Percentiles rank a stretch among this genome's conserved stretches.
phyloP scores from a whole-genome alignment of 1,284 basidiomycete genomes.

The Hemileia vastatrix region DNA sequence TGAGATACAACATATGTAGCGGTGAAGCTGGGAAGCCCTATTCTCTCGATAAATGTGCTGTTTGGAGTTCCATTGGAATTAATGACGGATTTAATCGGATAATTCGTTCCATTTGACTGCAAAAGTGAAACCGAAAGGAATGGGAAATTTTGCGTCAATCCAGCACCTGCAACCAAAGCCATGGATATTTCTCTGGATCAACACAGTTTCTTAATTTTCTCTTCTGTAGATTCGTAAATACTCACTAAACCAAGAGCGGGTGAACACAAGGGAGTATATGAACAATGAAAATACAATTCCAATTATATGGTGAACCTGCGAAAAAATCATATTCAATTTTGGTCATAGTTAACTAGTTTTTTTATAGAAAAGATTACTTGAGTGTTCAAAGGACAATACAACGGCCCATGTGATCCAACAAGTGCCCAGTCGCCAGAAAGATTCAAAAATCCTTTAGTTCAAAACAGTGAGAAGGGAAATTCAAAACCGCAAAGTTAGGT shows the following conservation, averaged over 20 bases:
- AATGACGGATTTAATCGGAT: conserved; percentile 17
- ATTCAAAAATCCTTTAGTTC: background rate
- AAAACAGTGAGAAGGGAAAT: too few relatives aligned
- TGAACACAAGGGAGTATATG: conserved; percentile 15
- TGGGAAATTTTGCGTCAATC: conserved; percentile 16
- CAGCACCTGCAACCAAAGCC: background rate
- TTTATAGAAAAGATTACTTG: too few relatives aligned
- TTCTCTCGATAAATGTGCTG: background rate
- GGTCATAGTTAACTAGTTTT: too few relatives aligned
- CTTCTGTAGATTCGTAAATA: background rate
- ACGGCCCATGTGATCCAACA: background rate
- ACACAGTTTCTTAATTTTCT: background rate
- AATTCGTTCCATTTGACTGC: background rate
- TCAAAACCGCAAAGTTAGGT: too few relatives aligned
- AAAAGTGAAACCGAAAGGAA: conserved; percentile 19
- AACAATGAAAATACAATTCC: conserved; percentile 15
- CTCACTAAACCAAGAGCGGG: conserved; percentile 23
- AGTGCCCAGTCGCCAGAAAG: background rate
- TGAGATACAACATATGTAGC: conserved; percentile 1
- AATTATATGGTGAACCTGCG: conserved; percentile 21
- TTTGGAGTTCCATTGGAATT: conserved; percentile 11
- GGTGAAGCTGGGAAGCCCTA: conserved; percentile 6
- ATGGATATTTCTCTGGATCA: background rate
- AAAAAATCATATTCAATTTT: background rate
- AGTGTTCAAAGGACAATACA: background rate